A percentile compares a stretch with the other conserved stretches of the same genome.
phyloP scores from a whole-genome alignment of 2,329 filamentous ascomycete genomes.

The Pseudogymnoascus sp. region DNA sequence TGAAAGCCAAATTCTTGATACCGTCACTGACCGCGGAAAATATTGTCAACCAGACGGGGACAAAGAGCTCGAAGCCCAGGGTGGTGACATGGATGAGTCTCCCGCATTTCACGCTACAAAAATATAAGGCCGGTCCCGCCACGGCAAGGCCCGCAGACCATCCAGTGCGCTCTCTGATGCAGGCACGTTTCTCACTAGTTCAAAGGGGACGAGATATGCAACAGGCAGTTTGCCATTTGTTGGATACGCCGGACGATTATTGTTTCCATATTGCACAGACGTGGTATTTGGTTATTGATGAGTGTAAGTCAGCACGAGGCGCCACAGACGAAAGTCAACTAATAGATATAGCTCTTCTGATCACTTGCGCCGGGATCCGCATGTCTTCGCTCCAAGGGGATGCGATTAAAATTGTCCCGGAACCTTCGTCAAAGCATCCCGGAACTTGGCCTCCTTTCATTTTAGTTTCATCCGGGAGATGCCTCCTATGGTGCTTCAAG shows the following conservation, averaged over 20 bases:
- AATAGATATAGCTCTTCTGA: conserved; percentile 26
- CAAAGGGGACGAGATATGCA: conserved; percentile 37
- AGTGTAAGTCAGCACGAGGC: conserved; percentile 29
- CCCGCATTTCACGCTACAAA: conserved; percentile 41
- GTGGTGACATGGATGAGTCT: conserved; percentile 24
- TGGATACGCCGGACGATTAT: conserved; percentile 28
- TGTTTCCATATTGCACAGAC: conserved; percentile 44
- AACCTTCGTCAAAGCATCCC: conserved; percentile 23
- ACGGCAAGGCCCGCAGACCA: conserved; percentile 30
- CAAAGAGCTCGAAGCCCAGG: conserved; percentile 10
- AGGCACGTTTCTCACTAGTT: conserved; percentile 36
- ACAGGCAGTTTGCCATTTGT: conserved; percentile 39
- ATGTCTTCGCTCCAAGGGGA: conserved; percentile 30
- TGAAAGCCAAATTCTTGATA: conserved; percentile 15
- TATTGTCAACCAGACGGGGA: conserved; percentile 10
- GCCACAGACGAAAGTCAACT: not conserved
- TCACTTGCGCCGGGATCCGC: conserved; percentile 37
- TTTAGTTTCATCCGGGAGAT: conserved; percentile 30
- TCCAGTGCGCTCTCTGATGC: conserved; percentile 38
- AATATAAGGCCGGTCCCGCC: conserved; percentile 33
- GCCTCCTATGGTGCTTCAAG: conserved; percentile 34
- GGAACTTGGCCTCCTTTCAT: conserved; percentile 22
- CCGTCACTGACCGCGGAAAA: conserved; percentile 17
- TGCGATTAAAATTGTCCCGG: conserved; percentile 26
- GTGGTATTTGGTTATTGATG: conserved; percentile 41